Base-by-base conservation (phyloP, 164 flowering plant species). In the Chloranthus sessilifolius region DNA sequence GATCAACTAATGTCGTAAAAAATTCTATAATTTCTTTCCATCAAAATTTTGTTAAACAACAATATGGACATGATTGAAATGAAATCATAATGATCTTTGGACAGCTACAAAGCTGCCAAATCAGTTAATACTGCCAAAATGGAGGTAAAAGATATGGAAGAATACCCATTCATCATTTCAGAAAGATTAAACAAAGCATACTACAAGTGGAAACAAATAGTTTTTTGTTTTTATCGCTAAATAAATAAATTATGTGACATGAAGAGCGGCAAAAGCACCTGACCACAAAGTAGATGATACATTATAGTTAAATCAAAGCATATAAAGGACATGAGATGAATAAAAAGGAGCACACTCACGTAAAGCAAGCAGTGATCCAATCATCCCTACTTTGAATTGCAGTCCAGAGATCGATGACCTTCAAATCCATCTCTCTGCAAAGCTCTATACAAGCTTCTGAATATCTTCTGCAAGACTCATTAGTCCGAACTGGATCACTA, bases 371-470 rank as follows among this genome's bases (percentile, higher is more conserved):
- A 45, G 54, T 68, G 55, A 21, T 36, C 99, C 97, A 88, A 44
- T 78, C 74, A 56, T 75, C 78, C 62, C 60, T 65, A 50, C 68
- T 71, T 67, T 84, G 97, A 41, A 92, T 39, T 35, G 95, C 88
- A 55, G 69, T 70, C 62, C 73, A 86, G 41, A 92, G 85, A 74
- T 88, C 88, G 56, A 92, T 56, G 7, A 67, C 91, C 61, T 82
- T 68, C 40, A 92, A 16, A n/a, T 50, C 81, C 75, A 82, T 55
- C 66, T 92, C 95, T 50, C 47, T 34, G 69, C 95, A 81, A 58
- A 88, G 46, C 42, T 77, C 69, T 65, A 82, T 55, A 60, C 90
- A 85, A 43, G 97, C 97, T 40, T 88, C 95, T 30, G 99, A 80
- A 66, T 92, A 88, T 38, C 15, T 58, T 58, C 64, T 56, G 62